Conservation (phyloP, 2,329 filamentous ascomycete species). For the Periconia sp. region DNA sequence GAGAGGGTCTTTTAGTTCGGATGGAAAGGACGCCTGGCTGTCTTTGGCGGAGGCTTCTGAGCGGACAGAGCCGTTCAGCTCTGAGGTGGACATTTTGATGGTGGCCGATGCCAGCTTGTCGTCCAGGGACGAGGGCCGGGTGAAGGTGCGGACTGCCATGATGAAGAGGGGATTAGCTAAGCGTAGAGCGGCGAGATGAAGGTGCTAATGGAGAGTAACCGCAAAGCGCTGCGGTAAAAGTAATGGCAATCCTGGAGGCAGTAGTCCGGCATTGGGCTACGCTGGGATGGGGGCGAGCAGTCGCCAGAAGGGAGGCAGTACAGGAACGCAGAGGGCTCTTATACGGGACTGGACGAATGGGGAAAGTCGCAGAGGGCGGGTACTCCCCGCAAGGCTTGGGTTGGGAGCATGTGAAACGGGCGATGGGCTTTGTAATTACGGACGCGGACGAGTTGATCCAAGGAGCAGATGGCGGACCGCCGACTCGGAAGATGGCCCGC, state of each 20-base stretch:
- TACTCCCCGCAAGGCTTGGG: no score
- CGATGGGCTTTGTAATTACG: conserved; percentile 35
- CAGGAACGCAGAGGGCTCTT: conserved; percentile 28
- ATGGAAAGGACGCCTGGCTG: conserved; percentile 54
- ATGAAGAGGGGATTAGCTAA: conserved; percentile 61
- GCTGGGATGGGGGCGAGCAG: conserved; percentile 20
- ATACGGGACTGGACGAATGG: conserved; percentile 43
- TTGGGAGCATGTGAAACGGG: conserved; percentile 43
- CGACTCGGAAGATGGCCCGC: conserved; percentile 41
- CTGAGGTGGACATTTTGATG: conserved; percentile 44
- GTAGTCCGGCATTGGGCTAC: conserved; percentile 76
- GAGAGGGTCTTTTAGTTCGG: conserved; percentile 55
- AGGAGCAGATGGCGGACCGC: conserved; percentile 34
- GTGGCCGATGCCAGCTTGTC: conserved; percentile 63
- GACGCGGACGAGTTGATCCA: conserved; percentile 30
- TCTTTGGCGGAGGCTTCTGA: conserved; percentile 62
- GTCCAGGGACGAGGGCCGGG: conserved; percentile 73
- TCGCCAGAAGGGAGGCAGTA: conserved; percentile 20
- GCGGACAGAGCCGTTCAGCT: conserved; percentile 45
- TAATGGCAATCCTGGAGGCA: conserved; percentile 89
- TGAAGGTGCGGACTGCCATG: conserved; percentile 74
- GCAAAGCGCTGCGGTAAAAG: conserved; percentile 88
- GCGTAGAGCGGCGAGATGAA: conserved; percentile 77
- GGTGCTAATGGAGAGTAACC: conserved; percentile 82
- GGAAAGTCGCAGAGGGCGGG: conserved; percentile 29